Evolutionary conservation across 192 early-diverging fungal genomes (phyloP), one percentile per base, ranked within the genome.

Genomic region (Coemansia sp.): DNA sequence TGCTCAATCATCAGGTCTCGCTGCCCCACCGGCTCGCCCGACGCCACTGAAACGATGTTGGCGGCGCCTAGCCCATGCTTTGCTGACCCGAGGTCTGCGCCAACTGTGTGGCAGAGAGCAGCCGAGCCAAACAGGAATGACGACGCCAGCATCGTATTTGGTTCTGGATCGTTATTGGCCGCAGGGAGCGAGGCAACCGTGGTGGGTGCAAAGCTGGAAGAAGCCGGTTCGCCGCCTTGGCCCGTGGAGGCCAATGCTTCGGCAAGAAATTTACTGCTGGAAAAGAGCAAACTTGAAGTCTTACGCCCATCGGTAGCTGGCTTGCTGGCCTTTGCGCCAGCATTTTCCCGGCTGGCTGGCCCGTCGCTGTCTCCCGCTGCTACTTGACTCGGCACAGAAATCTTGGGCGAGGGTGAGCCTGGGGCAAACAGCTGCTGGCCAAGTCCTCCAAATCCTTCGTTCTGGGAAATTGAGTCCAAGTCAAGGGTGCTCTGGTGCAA

Each of bases 1-100:
- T 68, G 65, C 53, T 76, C 72, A 42, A 76, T 76, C 37, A 59
- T 76, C 19, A 60, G 29, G 21, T 76, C 72, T 37, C 72, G 72
- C 62, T 68, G 65, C 2, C 62, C 72, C 25, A 40, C 35, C 5
- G 52, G 38, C 1, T 32, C 56, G 19, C 39, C 56, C 7, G 62
- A 46, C n/a, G 66, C 72, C 8, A 76, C 72, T 35, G 72, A 60
- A 7, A 76, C 58, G 4, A 47, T 31, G 35, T 42, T 51, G 31
- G 56, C 43, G 4, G 35, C 8, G 46, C 11, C 31, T 27, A 23
- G 38, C 47, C 54, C 48, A 25, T 41, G 11, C 32, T 66, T 57
- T 13, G 27, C 9, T 8, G 52, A 37, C n/a, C 27, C 39, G 11
- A 46, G 36, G 6, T 55, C 57, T 5, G 64, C 15, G 25, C 52